Conservation (phyloP, 768 basidiomycete species). For the Hypsizygus marmoreus region DNA sequence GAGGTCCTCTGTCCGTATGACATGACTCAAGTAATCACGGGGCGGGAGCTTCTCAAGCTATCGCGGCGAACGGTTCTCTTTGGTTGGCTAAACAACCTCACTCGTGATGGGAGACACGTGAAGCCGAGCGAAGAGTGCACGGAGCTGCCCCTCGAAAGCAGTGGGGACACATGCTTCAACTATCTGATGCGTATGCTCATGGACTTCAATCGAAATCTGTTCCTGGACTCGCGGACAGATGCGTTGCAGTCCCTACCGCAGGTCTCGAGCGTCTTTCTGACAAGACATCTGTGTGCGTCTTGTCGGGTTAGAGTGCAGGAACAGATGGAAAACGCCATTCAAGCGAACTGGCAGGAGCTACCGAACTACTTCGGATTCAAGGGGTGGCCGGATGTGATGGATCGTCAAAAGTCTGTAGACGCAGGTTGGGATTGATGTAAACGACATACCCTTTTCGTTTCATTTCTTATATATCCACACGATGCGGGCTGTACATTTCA, state of each 20-base stretch:
- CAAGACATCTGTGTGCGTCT: slow-evolving; percentile 12
- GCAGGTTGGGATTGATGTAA: no score
- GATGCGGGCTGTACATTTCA: no score
- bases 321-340: slow-evolving; percentile 5
- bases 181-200: slow-evolving; percentile 7
- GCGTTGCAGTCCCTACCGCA: slow-evolving; percentile 13
- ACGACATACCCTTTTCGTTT: no score
- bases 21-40: slow-evolving; percentile 13
- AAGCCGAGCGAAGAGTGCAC: slow-evolving; percentile 6
- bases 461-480: no score
- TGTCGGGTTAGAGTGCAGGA: slow-evolving; percentile 9
- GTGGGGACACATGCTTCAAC: slow-evolving; percentile 10
- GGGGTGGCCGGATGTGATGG: slow-evolving; percentile 6
- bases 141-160: background rate
- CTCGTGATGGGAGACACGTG: slow-evolving; percentile 1
- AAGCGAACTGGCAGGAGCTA: slow-evolving; percentile 12
- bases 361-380: slow-evolving; percentile 12
- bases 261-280: slow-evolving; percentile 4
- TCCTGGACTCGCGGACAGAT: slow-evolving; percentile 14
- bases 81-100: slow-evolving; percentile 17
- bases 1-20: slow-evolving; percentile 8
- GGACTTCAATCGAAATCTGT: slow-evolving; percentile 11
- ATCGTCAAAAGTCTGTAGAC: slow-evolving; percentile 3
- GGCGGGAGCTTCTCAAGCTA: slow-evolving; percentile 17
- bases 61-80: slow-evolving; percentile 17